These are phyloP conservation scores for Suillus weaverae DNA, from an alignment of 768 basidiomycete genomes.

Conservation along the genomic window DNA sequence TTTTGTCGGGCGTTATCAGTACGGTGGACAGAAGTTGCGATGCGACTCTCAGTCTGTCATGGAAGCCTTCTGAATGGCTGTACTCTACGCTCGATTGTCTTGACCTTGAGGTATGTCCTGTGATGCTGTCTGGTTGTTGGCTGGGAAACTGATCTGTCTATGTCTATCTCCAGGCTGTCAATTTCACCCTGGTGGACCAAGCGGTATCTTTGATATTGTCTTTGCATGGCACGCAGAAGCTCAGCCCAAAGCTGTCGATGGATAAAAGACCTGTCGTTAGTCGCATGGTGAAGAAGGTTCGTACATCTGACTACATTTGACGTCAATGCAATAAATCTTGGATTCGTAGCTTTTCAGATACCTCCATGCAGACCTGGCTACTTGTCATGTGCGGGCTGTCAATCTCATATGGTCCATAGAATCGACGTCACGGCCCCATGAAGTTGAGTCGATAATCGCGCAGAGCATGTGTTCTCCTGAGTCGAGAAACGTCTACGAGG, in stretches of 20 bases:
- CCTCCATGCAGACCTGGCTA: conserved; percentile 60
- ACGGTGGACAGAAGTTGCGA: conserved; percentile 38
- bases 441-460: conserved; percentile 81
- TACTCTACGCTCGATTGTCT: conserved; percentile 50
- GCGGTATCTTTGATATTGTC: conserved; percentile 55
- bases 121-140: conserved; percentile 10
- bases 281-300: conserved; percentile 57
- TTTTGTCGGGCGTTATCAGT: conserved; percentile 52
- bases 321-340: conserved; percentile 8
- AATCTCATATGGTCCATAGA: conserved; percentile 83
- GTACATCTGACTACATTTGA: conserved; percentile 11
- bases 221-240: conserved; percentile 47
- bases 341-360: conserved; percentile 64
- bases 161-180: conserved; percentile 43
- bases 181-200: conserved; percentile 72
- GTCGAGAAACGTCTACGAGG: conserved; percentile 46
- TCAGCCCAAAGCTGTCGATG: conserved; percentile 56
- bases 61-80: conserved; percentile 71
- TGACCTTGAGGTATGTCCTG: conserved; percentile 50
- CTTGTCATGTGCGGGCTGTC: conserved; percentile 82
- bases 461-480: conserved; percentile 64
- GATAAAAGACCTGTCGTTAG: conserved; percentile 56
- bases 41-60: conserved; percentile 40
- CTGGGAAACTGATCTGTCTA: conserved; percentile 12
- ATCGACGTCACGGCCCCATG: conserved; percentile 47